Evolutionary conservation across 2,329 filamentous ascomycete genomes (phyloP).

Genomic region (Penicillium concentricum): DNA sequence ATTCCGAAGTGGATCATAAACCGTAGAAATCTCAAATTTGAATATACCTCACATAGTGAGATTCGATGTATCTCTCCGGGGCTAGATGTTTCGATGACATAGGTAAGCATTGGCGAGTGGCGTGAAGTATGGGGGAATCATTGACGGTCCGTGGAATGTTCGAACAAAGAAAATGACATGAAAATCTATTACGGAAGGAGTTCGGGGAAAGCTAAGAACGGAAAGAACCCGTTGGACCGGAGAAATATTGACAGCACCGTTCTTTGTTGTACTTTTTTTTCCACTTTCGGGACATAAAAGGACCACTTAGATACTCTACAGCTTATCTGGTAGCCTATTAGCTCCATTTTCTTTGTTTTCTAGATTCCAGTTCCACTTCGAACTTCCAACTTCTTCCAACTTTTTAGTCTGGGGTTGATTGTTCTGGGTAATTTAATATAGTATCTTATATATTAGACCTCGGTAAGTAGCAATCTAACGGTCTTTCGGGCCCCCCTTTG

Average conservation of each 20-base stretch:
- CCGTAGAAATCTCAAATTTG: neutral
- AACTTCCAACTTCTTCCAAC: neutral
- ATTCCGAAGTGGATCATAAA: conserved; percentile 20
- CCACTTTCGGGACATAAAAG: neutral
- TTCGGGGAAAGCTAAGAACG: neutral
- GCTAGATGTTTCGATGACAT: neutral
- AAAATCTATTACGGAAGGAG: neutral
- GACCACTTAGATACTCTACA: neutral
- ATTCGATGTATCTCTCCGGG: neutral
- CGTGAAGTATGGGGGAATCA: neutral
- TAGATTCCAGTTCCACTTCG: neutral
- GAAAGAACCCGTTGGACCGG: neutral
- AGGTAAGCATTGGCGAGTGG: neutral
- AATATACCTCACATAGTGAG: neutral
- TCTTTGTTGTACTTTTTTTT: neutral
- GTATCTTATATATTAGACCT: neutral
- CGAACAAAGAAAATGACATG: neutral
- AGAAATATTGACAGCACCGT: conserved; percentile 1
- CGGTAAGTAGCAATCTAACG: neutral
- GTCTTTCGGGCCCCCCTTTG: neutral
- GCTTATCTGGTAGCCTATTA: neutral
- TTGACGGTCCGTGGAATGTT: neutral
- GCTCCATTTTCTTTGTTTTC: neutral
- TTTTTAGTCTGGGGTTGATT: neutral
- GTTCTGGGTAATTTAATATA: neutral